phyloP scores from a whole-genome alignment of 306 rosid species.

The Prunus mume region DNA sequence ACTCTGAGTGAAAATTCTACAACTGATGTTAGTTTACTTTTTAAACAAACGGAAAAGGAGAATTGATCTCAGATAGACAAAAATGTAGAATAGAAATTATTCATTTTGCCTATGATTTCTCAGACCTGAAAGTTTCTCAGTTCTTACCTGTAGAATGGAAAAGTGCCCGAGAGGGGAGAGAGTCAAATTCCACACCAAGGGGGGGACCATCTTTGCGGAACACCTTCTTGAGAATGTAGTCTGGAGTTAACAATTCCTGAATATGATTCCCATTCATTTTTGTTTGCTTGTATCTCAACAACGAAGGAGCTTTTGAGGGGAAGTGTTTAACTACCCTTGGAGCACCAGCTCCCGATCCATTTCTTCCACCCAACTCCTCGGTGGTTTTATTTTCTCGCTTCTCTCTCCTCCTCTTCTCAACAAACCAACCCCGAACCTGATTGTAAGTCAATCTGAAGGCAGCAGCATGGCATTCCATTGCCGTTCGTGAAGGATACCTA shows the following conservation, averaged over 20 bases:
- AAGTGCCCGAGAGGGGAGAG: constrained; percentile 47
- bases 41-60: not conserved
- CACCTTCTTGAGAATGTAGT: constrained; percentile 42
- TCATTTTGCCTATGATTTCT: not conserved
- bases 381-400: constrained; percentile 35
- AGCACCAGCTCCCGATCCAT: constrained; percentile 26
- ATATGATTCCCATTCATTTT: constrained; percentile 25
- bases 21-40: not conserved
- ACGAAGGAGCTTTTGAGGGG: constrained; percentile 22
- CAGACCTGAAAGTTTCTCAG: not conserved
- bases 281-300: constrained; percentile 19
- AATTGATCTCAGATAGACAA: not conserved
- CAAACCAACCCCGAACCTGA: constrained; percentile 63
- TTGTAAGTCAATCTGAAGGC: constrained; percentile 51
- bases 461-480: constrained; percentile 43
- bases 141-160: constrained; percentile 19
- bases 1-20: not conserved
- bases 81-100: not conserved
- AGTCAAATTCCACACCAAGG: constrained; percentile 58
- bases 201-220: constrained; percentile 69
- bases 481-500: constrained; percentile 39
- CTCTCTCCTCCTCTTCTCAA: constrained; percentile 57
- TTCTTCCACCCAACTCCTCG: constrained; percentile 30
- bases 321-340: constrained; percentile 6
- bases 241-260: constrained; percentile 41